Evolutionary conservation across 352 stramenopile genomes (phyloP), one percentile per base, ranked within the genome.

Genomic region (Phytopythium vexans): DNA sequence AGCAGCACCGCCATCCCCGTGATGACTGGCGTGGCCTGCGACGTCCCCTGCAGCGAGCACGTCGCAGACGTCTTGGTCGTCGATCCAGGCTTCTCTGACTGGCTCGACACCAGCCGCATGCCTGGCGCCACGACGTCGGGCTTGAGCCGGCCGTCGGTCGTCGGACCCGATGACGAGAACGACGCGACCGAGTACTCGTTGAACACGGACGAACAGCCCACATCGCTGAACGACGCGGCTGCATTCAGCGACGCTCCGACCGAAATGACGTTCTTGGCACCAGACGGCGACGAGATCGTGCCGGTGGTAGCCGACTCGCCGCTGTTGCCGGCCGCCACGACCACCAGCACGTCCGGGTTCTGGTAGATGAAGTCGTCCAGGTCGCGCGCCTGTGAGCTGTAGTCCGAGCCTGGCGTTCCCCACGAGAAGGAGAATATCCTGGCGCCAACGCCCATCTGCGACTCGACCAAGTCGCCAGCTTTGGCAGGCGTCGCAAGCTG

Each of bases 311-410:
- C 72, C 7, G 81, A 64, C 45, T 95, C 87, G 12, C 90, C 90
- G 39, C 83, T 89, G 65, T 97, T 97, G 48, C 90, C 89, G 8
- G 89, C 90, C 1, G 90, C 90, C 14, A 96, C 82, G 42, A 97
- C 68, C 35, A 96, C 68, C 8, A 97, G 56, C 8, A 89, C 70
- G 4, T 95, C 82, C 0, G 86, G 88, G 60, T 97, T 92, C 47
- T 84, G 60, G 56, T 91, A 94, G 52, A 92, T 77, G 57, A 87
- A 95, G 9, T 67, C 67, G 40, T 96, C 85, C 35, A 93, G 67
- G 52, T 91, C 74, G 45, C 83, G 74, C 12, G 83, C 81, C 60
- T 93, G 83, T 6, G 60, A 65, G 50, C 76, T 89, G 61, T 94
- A 94, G 52, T 92, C 83, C 10, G 76, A 88, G 37, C 80, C 79